Conservation (phyloP, 2,329 filamentous ascomycete genomes). For the Zymoseptoria ardabiliae region DNA sequence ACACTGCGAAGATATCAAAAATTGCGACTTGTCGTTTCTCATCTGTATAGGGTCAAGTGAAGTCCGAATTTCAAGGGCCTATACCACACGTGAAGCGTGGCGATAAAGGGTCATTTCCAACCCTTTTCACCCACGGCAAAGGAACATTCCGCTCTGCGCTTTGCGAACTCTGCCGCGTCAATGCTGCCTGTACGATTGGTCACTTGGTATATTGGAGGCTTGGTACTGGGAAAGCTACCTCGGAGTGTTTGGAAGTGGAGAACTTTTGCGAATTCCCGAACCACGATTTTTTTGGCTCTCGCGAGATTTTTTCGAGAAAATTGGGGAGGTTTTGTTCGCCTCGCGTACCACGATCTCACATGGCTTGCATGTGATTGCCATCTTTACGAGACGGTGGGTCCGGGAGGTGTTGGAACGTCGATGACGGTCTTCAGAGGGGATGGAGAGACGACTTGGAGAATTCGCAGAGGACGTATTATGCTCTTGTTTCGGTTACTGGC, state of each 20-base stretch:
- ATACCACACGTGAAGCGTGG: not conserved
- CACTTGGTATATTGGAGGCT: not conserved
- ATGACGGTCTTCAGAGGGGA: too few species aligned
- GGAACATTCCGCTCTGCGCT: not conserved
- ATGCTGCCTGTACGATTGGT: not conserved
- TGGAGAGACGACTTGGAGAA: too few species aligned
- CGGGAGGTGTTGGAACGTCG: too few species aligned
- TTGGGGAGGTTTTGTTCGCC: not conserved
- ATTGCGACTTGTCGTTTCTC: not conserved
- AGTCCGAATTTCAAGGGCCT: not conserved
- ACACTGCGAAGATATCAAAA: not conserved
- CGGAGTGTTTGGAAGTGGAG: not conserved
- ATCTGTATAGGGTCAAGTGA: not conserved
- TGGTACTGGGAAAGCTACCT: not conserved
- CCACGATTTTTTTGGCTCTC: not conserved
- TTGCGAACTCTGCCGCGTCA: not conserved
- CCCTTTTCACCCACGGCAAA: not conserved
- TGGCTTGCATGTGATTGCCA: not conserved
- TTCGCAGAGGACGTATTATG: too few species aligned
- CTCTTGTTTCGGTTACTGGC: too few species aligned
- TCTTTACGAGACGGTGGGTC: not conserved
- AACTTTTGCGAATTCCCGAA: not conserved
- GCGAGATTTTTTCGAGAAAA: not conserved
- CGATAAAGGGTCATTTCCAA: not conserved
- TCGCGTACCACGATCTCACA: not conserved